Base-by-base conservation (phyloP, 2,329 filamentous ascomycete species). In the Cercospora zeina region DNA sequence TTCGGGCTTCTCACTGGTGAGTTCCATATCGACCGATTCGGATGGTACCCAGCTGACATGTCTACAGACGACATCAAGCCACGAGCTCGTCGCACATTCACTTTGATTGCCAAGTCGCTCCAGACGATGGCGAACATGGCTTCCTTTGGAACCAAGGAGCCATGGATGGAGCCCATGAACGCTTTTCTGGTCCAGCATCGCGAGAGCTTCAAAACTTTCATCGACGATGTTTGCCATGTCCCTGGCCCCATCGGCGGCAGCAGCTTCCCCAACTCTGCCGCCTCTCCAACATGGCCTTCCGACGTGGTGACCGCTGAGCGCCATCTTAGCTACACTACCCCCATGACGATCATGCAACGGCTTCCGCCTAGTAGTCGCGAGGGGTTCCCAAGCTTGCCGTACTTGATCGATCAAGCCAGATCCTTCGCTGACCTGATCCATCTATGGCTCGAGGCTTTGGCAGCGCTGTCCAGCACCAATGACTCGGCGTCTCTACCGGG, bases 81-180 rank as follows among this genome's bases (percentile, higher is more conserved):
- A 27, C 88, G 87, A 58, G 91, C 93, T 10, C 91, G 96, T 73
- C 87, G 93, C 45, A 96, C 93, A 0, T 82, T 97, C 58, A 97
- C 93, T 0, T 83, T 97, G 54, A 93, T 97, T 63, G 91, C 93
- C 24, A 97, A 97, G 76, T 91, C 90, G 1, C 80, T 97, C 8
- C 93, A 97, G 77, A 93, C 91, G 14, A 82, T 97, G 62, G 91
- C 92, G 16, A 97, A 97, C 74, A 83, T 97, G 77, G 90, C 91
- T 1, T 91, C 87, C 0, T 97, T 97, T 73, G 93, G 93, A 42
- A 93, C 90, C 72, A 96, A 96, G 74, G 93, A 97, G 76, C 87
- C 89, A n/a, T 97, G 92, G 91, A 97, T 97, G 93, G 93, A 96
- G 77, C 92, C 92, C 0, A 97, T 97, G 93, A 97, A 97, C 73